phyloP scores from a whole-genome alignment of 2,329 filamentous ascomycete species.

The Apiospora arundinis region DNA sequence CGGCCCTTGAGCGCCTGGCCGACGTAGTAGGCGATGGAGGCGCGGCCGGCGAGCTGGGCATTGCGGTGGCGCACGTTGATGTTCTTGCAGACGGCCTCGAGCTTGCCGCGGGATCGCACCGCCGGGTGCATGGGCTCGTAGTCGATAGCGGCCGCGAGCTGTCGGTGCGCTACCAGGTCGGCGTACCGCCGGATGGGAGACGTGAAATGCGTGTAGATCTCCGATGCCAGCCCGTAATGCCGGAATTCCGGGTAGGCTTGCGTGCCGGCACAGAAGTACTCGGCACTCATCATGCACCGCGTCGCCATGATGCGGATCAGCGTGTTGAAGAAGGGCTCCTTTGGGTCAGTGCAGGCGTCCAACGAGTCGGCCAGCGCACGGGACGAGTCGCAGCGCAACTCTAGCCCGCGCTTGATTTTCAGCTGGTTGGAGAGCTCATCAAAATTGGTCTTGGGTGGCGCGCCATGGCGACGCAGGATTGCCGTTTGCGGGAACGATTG shows the following conservation, averaged over 20 bases:
- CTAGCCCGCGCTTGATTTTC: slow-evolving; percentile 81
- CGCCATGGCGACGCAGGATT: slow-evolving; percentile 87
- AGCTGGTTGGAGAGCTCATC: slow-evolving; percentile 93
- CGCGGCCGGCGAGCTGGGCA: slow-evolving; percentile 91
- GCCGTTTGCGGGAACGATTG: slow-evolving; percentile 94
- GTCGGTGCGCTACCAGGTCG: slow-evolving; percentile 92
- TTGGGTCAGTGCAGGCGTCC: slow-evolving; percentile 79
- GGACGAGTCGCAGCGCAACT: slow-evolving; percentile 83
- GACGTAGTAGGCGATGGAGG: slow-evolving; percentile 97
- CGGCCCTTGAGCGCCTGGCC: slow-evolving; percentile 89
- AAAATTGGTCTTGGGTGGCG: slow-evolving; percentile 95
- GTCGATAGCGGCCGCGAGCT: slow-evolving; percentile 92
- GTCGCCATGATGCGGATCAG: slow-evolving; percentile 97
- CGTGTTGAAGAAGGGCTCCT: slow-evolving; percentile 97
- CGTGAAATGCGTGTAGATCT: slow-evolving; percentile 99
- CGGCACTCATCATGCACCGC: slow-evolving; percentile 98
- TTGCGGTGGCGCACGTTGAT: slow-evolving; percentile 98
- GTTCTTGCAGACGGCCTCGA: slow-evolving; percentile 96
- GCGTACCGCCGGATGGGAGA: slow-evolving; percentile 96
- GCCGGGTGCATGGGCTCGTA: slow-evolving; percentile 87
- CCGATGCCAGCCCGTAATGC: slow-evolving; percentile 93
- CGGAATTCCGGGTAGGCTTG: slow-evolving; percentile 94
- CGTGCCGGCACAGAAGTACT: slow-evolving; percentile 96
- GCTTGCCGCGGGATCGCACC: slow-evolving; percentile 79
- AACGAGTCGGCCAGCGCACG: slow-evolving; percentile 93